Base-by-base conservation (phyloP, 768 basidiomycete species). In the Astraeus odoratus region DNA sequence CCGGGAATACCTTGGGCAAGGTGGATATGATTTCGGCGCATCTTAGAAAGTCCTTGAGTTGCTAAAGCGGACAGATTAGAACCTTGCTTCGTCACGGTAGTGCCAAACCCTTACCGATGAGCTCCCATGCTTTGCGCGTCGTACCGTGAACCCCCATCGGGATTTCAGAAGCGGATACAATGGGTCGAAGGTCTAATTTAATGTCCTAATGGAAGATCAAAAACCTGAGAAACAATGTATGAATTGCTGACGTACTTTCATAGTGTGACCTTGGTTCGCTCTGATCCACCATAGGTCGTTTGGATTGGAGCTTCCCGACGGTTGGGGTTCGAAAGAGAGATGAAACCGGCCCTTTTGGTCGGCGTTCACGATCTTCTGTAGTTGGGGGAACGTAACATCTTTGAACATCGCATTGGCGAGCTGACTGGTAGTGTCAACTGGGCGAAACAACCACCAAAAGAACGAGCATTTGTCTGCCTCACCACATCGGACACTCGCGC, bases 11-110 rank as follows among this genome's bases (percentile, higher is more conserved):
- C 83, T 59, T 92, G 86, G 0, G 94, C 93, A 12, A 96, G 72
- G 63, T 99, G 95, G 30, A 98, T 86, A 57, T 97, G 93, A 57
- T 93, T 95, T 20, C 95, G 73, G 10, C 66, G 73, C 92, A 94
- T 96, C 50, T 74, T 81, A 0, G 84, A 90, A 15, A 96, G 63
- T 0, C 93, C 92, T 51, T 80, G 67, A 6, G 67, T 69, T 12
- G 72, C 90, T 93, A 50, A 39, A 23, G 36, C 40, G 38, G 8
- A 31, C 22, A 5, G 31, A 18, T 36, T 5, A 18, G 31, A 15
- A 45, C 7, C 22, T 31, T 31, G 12, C 26, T n/a, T n/a, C 29
- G 27, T 2, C 4, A 23, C 23, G 29, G 18, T 16, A 37, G 8
- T 24, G 40, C 13, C 20, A 18, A 37, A 15, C 10, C 55, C 72